Evolutionary conservation across 306 rosid genomes (phyloP), one percentile per base, ranked within the genome.

Genomic region (Nissolia schottii): DNA sequence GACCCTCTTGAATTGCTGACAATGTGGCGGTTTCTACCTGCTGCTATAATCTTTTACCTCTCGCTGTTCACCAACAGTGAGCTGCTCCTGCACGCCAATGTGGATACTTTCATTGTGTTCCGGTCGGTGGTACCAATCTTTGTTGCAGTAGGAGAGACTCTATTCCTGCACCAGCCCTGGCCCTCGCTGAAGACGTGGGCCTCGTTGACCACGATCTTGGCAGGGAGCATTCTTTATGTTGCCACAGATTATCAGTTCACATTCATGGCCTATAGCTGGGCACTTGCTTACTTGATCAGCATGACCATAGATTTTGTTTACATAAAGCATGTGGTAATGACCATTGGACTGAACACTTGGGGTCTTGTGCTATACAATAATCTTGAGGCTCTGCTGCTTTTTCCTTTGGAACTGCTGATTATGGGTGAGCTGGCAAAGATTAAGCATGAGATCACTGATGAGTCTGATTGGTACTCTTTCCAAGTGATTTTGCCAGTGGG

Each of bases 61-160:
- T 89, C 97, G 12, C 90, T 92, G 46, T 92, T 92, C 78, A 92
- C 97, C 70, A 91, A 91, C 55, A 88, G 96, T 41, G 92, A 91
- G 84, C 84, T 89, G 51, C 92, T 91, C 43, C 84, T 92, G 45
- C 97, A 92, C 74, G 97, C 97, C 58, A 92, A 92, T 60, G 97
- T 92, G 13, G 97, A 92, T 46, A 92, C 97, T 1, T 92, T 92
- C 77, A 92, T 92, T 2, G 96, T 92, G 67, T 92, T 92, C 46
- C 86, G 93, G 14, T 92, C 93, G 0, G 90, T 71, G 0, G 96
- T 91, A 41, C 97, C 97, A 2, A 76, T 91, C 32, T 88, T 91
- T 1, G 97, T 91, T n/a, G 97, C 97, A 5, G 60, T 91, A 2
- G 93, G 97, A 77, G 97, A 92, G 90, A 85, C 88, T 5, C 50